Evolutionary conservation across 202 grass and related monocot species (phyloP), one percentile per base, ranked within the genome.

Genomic region (Panicum hallii): DNA sequence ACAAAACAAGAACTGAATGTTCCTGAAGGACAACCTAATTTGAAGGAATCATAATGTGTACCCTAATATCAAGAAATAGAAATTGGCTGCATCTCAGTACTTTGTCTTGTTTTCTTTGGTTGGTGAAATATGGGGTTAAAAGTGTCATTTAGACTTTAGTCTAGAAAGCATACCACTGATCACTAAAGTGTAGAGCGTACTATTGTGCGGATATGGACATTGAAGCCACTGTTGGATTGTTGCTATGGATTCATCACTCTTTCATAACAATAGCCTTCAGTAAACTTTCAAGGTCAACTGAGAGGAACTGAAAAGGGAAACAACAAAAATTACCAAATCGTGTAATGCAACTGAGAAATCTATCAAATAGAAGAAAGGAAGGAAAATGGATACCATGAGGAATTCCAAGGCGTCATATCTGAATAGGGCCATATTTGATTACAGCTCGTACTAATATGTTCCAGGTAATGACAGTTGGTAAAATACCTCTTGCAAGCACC

Each of bases 401-500:
- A 82, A 67, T 43, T 87, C 75, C 22, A 60, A 87, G 20, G 67
- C 10, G 28, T 92, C 83, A 92, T 66, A 77, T 68, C 73, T 85
- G 85, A 82, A 88, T 79, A 68, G 81, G 83, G 19, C 84, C 88
- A 70, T 87, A 89, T 70, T 86, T 91, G 49, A 91, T 92, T 52
- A 97, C 88, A 88, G 88, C 88, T 86, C 75, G 90, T 79, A 99
- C 90, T 81, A 99, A 83, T 90, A 94, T 94, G 84, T 79, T 92
- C 97, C 97, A 99, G n/a, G 93, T 97, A 82, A 99, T 88, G 75
- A 56, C 44, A 81, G 88, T 94, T 82, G 97, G 97, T 53, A 83
- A 80, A 79, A 93, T 88, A 47, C 91, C 93, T 83, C 9, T 45
- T 85, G 82, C 85, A 77, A 97, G 47, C 44, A 91, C 75, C 67